Conservation (phyloP, 148 eudicot species). For the Mesembryanthemum crystallinum region DNA sequence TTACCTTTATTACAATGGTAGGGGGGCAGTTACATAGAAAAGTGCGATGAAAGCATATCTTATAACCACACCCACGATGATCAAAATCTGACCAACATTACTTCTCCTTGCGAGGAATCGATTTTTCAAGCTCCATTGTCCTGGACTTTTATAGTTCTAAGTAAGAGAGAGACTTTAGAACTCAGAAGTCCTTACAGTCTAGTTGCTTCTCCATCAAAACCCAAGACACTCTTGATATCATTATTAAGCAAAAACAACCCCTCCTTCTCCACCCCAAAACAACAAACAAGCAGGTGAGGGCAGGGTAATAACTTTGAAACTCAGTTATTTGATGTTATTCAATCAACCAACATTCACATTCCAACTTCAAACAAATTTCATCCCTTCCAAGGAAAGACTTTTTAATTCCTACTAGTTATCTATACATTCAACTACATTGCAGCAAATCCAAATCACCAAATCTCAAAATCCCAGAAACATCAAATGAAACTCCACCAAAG, state of each 20-base stretch:
- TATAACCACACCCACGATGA: not conserved
- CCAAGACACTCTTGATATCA: not conserved
- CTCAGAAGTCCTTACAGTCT: not conserved
- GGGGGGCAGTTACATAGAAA: no score
- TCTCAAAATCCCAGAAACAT: not conserved
- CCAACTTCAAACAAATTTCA: not conserved
- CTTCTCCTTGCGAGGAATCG: not conserved
- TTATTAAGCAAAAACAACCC: not conserved
- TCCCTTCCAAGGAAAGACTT: not conserved
- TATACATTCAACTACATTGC: not conserved
- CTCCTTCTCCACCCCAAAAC: not conserved
- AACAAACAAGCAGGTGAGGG: not conserved
- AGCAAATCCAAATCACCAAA: not conserved
- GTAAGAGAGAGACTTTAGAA: not conserved
- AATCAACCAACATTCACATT: constrained; percentile 6
- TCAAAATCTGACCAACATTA: not conserved
- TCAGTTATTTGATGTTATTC: not conserved
- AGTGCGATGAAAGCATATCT: not conserved
- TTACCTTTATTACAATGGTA: no score
- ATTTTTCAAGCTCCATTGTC: not conserved
- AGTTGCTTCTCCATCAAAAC: not conserved
- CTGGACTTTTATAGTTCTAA: no score
- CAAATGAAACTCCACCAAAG: not conserved
- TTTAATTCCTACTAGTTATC: not conserved
- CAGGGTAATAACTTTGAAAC: not conserved